Evolutionary conservation across 2,329 filamentous ascomycete genomes (phyloP).

Genomic region (Fusarium anguioides): DNA sequence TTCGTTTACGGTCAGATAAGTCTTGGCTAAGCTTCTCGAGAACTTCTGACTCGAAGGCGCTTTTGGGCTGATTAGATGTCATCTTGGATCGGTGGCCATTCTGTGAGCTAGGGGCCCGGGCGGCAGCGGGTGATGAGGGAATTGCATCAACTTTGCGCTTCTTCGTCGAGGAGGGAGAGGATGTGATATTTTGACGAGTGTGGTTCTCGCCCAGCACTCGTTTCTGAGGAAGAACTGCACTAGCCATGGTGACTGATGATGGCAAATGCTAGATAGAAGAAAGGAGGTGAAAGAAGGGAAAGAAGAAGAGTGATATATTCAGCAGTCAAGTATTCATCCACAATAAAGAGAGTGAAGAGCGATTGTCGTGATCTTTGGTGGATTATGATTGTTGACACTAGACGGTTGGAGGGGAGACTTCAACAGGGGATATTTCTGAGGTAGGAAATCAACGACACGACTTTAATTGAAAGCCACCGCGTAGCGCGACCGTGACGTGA

Average conservation of each 20-base stretch:
- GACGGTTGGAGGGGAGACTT: constrained; percentile 22
- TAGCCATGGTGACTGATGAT: constrained; percentile 56
- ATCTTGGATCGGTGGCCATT: constrained; percentile 69
- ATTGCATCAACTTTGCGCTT: constrained; percentile 82
- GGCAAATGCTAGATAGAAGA: constrained; percentile 19
- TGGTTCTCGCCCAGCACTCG: constrained; percentile 77
- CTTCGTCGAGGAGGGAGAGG: constrained; percentile 72
- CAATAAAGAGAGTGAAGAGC: constrained; percentile 1
- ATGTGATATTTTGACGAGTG: constrained; percentile 69
- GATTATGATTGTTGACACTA: constrained; percentile 37
- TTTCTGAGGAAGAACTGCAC: constrained; percentile 72
- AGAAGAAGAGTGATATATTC: neutral
- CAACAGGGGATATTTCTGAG: constrained; percentile 27
- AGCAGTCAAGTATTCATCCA: constrained; percentile 27
- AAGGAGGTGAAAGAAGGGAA: constrained; percentile 1
- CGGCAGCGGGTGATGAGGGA: constrained; percentile 64
- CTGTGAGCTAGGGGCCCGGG: constrained; percentile 71
- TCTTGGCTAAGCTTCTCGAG: constrained; percentile 97
- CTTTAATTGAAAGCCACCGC: constrained; percentile 45
- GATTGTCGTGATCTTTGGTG: constrained; percentile 7
- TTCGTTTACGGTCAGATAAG: constrained; percentile 84
- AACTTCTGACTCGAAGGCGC: constrained; percentile 91
- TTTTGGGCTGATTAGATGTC: constrained; percentile 84
- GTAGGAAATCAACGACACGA: constrained; percentile 39
- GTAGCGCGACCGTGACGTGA: constrained; percentile 56